These are phyloP conservation scores for Macrophomina phaseolina DNA, from an alignment of 2,329 filamentous ascomycete species.

Conservation along the genomic window DNA sequence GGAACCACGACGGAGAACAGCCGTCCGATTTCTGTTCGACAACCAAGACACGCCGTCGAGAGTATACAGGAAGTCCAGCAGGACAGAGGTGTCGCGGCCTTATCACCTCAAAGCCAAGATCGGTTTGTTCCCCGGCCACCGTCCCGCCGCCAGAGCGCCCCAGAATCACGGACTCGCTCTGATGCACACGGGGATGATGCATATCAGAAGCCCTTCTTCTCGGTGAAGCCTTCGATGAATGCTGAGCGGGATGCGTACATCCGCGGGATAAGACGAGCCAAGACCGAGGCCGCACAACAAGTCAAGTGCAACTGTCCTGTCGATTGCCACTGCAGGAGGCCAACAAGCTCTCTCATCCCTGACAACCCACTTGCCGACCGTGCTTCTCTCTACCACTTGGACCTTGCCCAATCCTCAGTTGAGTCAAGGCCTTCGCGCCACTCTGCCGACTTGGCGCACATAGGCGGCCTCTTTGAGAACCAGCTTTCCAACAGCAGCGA, in stretches of 20 bases:
- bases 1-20: conserved; percentile 13
- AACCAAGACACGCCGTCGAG: not conserved
- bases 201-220: conserved; percentile 3
- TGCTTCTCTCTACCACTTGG: conserved; percentile 18
- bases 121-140: not conserved
- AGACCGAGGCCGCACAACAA: not conserved
- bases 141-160: conserved; percentile 12
- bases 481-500: conserved; percentile 13
- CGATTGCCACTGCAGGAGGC: conserved; percentile 21
- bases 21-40: not conserved
- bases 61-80: not conserved
- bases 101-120: not conserved
- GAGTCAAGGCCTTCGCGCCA: conserved; percentile 6
- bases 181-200: not conserved
- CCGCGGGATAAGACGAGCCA: not conserved
- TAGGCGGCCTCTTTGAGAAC: conserved; percentile 9
- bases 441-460: conserved; percentile 5
- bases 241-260: not conserved
- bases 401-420: conserved; percentile 16
- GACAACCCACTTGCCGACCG: conserved; percentile 17
- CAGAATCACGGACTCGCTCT: not conserved
- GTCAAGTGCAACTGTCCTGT: conserved; percentile 1
- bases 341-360: conserved; percentile 19
- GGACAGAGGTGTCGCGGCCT: not conserved
- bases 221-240: not conserved